Evolutionary conservation across 2,329 filamentous ascomycete genomes (phyloP), one percentile per base, ranked within the genome.

Genomic region (Davidsoniella virescens): DNA sequence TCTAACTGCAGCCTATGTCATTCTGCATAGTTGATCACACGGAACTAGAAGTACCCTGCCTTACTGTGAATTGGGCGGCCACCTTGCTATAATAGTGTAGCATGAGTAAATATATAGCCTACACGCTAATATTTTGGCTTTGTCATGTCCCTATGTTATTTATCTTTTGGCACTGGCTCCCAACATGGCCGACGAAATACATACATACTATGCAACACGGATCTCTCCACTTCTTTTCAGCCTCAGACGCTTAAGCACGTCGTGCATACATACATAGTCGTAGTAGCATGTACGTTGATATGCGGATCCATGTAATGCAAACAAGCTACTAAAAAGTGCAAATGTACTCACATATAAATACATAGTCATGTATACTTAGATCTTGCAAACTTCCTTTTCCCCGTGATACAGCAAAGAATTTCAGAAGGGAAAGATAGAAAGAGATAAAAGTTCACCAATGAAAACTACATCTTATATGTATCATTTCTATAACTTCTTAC

Each of bases 161-260:
- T 23, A 23, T 23, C 20, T 23, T 23, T 23, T 23, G 12, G 29
- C 4, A 33, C 29, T 12, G 29, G 29, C 12, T 23, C 20, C 29
- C 4, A 12, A 33, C 39, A 18, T 41, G 39, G 17, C 39, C 39
- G 18, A 41, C 39, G 9, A 39, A 39, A 14, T 39, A 39, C 18
- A 14, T 39, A 39, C 18, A 41, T 16, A 12, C 37, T 18, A 41
- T 41, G 18, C n/a, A 41, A 16, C 4, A 33, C 10, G 29, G 29
- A 23, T 23, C 29, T 9, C 29, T 33, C 37, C 5, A 36, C 18
- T 46, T 29, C 17, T 23, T 33, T 46, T 46, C 44, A 46, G 44
- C 44, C 29, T 46, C 44, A 46, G 17, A 12, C 44, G 44, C 44
- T 46, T 20, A n/a, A 36, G 44, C 44, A 46, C 36, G 44, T 18